Base-by-base conservation (phyloP, 306 rosid genomes). In the Prinsepia uniflora region DNA sequence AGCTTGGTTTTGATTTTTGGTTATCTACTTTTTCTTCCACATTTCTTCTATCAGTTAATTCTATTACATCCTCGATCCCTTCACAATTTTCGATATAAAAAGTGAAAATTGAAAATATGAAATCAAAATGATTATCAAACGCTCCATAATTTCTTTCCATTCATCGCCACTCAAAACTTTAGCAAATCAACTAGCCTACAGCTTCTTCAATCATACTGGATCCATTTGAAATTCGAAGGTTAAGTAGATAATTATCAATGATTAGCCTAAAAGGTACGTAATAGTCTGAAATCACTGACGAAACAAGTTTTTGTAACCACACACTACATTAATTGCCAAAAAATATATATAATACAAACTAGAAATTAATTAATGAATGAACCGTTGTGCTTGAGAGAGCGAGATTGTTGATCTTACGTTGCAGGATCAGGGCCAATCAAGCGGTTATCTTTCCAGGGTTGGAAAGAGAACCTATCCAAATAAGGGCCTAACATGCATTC, bases 381-480 rank as follows among this genome's bases (percentile, higher is more conserved):
- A 30, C 36, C 36, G 2, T 30, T n/a, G 8, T n/a, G 57, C 17
- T 7, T 30, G 36, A 19, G 60, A 50, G 5, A 73, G 36, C 1
- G 36, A 30, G 36, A 30, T 30, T 30, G 36, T 30, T 24, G 30
- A 24, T 30, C 87, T 67, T 77, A 88, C 97, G 88, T 78, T 64
- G 41, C 68, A 47, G 73, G 41, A 3, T 92, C 30, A 62, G 97
- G 98, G 75, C 98, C 98, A 49, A 94, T 72, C 80, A 88, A 86
- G 39, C 86, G 83, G 50, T 89, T 89, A 76, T 87, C 86, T 0
- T 34, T 14, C 58, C 81, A 79, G 8, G 98, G 97, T 66, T 94
- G 84, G 68, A 90, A 94, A 39, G 97, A 86, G 79, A 81, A 87
- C 12, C 92, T 85, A 11, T 84, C 88, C 12, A 95, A 70, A 10